Percentiles rank a stretch among this genome's conserved stretches.
Evolutionary conservation across 257 asterid species (phyloP).

Genomic region (Sherardia arvensis): DNA sequence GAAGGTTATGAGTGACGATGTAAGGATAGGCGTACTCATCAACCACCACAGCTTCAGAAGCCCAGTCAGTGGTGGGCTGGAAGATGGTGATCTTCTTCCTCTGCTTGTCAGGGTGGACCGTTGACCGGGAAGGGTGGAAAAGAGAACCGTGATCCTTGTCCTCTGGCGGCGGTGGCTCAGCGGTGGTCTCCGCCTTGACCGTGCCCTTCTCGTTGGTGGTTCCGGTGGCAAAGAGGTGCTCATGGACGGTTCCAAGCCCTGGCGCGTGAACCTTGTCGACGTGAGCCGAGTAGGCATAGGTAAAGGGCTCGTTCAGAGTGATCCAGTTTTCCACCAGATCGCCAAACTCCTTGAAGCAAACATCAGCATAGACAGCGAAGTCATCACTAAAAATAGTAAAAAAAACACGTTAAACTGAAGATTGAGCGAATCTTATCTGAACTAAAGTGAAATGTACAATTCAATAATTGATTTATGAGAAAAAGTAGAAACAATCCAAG

Average conservation of each 20-base stretch:
- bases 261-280: conserved; percentile 3
- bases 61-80: neutral
- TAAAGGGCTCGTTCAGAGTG: neutral
- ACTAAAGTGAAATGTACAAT: too few relatives aligned
- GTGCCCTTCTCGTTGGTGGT: neutral
- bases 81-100: neutral
- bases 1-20: too few relatives aligned
- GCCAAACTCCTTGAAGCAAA: too few relatives aligned
- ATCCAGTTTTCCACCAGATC: neutral
- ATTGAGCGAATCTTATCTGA: neutral
- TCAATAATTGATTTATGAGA: too few relatives aligned
- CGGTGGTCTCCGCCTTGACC: too few relatives aligned
- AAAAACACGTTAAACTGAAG: too few relatives aligned
- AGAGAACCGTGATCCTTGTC: neutral
- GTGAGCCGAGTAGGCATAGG: neutral
- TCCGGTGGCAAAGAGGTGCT: neutral
- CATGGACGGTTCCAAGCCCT: neutral
- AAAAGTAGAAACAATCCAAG: too few relatives aligned
- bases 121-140: neutral
- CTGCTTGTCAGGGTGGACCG: neutral
- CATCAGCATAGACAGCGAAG: too few relatives aligned
- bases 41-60: neutral
- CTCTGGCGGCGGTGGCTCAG: neutral
- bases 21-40: neutral
- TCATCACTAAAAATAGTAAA: neutral